phyloP scores from a whole-genome alignment of 2,329 filamentous ascomycete genomes.

The Beauveria brongniartii region DNA sequence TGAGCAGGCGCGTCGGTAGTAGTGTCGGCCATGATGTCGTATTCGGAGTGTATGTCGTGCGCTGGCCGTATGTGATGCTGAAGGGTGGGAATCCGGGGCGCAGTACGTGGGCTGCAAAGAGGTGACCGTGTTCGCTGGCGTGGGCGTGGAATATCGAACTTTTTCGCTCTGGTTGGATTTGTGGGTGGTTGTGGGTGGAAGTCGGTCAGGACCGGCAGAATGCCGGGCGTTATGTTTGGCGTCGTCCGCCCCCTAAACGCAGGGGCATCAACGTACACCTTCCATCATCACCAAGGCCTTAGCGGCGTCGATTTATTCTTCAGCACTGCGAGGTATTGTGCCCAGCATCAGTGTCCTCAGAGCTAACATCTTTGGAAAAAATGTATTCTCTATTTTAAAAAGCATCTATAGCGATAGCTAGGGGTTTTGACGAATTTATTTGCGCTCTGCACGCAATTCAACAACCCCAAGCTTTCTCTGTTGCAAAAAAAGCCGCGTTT shows the following conservation, averaged over 20 bases:
- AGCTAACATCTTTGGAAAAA: conserved; percentile 10
- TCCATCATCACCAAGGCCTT: conserved; percentile 3
- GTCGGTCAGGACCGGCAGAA: conserved; percentile 33
- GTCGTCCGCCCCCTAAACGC: background rate
- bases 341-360: conserved; percentile 4
- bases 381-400: conserved; percentile 10
- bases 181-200: conserved; percentile 35
- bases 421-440: conserved; percentile 12
- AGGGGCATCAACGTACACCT: background rate
- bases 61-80: conserved; percentile 18
- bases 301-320: background rate
- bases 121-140: conserved; percentile 15
- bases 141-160: conserved; percentile 32
- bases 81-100: conserved; percentile 17
- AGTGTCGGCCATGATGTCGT: conserved; percentile 48
- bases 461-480: conserved; percentile 12
- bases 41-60: conserved; percentile 18
- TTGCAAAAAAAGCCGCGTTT: background rate
- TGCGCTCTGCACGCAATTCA: conserved; percentile 12
- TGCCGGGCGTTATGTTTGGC: conserved; percentile 5
- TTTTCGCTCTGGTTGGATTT: conserved; percentile 31
- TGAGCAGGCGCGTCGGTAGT: conserved; percentile 65
- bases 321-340: conserved; percentile 11
- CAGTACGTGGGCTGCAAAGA: conserved; percentile 19
- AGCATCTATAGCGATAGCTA: conserved; percentile 12